Evolutionary conservation across 2,329 filamentous ascomycete genomes (phyloP).

Genomic region (Exophiala bonariae): DNA sequence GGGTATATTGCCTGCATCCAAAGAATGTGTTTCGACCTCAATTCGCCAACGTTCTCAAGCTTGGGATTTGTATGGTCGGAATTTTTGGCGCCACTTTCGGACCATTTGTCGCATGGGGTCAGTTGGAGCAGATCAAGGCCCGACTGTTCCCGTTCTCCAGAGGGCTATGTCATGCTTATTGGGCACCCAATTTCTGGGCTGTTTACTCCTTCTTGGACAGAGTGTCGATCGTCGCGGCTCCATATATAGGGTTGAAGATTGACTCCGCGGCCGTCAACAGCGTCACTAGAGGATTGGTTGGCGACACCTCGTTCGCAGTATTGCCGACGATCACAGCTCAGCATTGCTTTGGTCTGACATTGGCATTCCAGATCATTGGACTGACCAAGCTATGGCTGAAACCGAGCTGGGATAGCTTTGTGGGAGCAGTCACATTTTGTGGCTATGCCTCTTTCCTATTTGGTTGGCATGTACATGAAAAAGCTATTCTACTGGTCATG

Average conservation of each 20-base stretch:
- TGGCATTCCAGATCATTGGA: constrained; percentile 76
- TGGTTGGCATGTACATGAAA: constrained; percentile 98
- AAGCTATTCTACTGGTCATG: constrained; percentile 90
- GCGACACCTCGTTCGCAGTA: constrained; percentile 90
- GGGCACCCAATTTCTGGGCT: constrained; percentile 97
- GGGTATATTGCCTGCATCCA: constrained; percentile 80
- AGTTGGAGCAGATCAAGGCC: constrained; percentile 79
- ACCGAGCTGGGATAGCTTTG: constrained; percentile 84
- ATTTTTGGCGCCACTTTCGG: constrained; percentile 84
- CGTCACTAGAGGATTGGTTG: constrained; percentile 88
- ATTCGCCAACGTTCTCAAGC: constrained; percentile 77
- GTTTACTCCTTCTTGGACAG: constrained; percentile 92
- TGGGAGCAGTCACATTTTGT: constrained; percentile 86
- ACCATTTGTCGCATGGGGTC: constrained; percentile 78
- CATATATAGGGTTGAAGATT: constrained; percentile 72
- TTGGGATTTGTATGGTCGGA: constrained; percentile 69
- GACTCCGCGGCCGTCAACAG: constrained; percentile 76
- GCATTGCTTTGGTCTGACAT: constrained; percentile 77
- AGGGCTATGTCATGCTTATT: constrained; percentile 95
- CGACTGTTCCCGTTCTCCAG: constrained; percentile 91
- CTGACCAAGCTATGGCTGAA: constrained; percentile 78
- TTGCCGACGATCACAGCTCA: constrained; percentile 81
- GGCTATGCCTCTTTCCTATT: constrained; percentile 97
- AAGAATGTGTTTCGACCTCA: constrained; percentile 66
- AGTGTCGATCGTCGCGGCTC: constrained; percentile 79